Conservation (phyloP, 2,329 filamentous ascomycete genomes). For the Alternaria gaisen region DNA sequence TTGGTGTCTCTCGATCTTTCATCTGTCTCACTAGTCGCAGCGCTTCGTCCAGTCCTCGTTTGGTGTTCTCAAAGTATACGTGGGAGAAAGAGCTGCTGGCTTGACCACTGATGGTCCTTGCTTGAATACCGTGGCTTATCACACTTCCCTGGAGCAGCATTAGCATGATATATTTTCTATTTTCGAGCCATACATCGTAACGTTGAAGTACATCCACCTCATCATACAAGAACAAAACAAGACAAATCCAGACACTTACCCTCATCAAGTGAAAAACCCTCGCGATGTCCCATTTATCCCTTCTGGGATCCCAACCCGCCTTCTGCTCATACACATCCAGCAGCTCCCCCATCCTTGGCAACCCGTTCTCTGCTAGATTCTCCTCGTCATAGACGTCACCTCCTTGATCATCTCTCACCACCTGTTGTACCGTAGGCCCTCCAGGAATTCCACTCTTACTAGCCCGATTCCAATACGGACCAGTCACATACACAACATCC, state of each 20-base stretch:
- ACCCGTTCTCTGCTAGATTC: slow-evolving; percentile 64
- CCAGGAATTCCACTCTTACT: slow-evolving; percentile 40
- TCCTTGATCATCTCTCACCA: slow-evolving; percentile 50
- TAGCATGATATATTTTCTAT: neutral
- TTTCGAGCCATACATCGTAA: neutral
- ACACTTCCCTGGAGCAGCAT: slow-evolving; percentile 37
- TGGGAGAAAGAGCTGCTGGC: slow-evolving; percentile 50
- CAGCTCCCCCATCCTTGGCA: slow-evolving; percentile 67
- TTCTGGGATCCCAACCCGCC: slow-evolving; percentile 73
- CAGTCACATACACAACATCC: slow-evolving; percentile 82
- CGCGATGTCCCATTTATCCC: slow-evolving; percentile 46
- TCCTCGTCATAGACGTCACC: slow-evolving; percentile 40
- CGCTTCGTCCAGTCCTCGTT: slow-evolving; percentile 42
- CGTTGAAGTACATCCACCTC: neutral
- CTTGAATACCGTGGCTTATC: slow-evolving; percentile 49
- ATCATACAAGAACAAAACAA: neutral
- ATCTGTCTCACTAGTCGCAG: slow-evolving; percentile 37
- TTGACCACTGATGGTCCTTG: slow-evolving; percentile 47
- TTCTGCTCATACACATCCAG: slow-evolving; percentile 71
- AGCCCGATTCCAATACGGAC: slow-evolving; percentile 54
- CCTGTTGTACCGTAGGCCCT: slow-evolving; percentile 42
- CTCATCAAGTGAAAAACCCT: slow-evolving; percentile 49
- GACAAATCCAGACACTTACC: slow-evolving; percentile 21
- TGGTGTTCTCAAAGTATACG: slow-evolving; percentile 47
- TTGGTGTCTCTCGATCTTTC: slow-evolving; percentile 36